Evolutionary conservation across 2,329 filamentous ascomycete species (phyloP), one percentile per base, ranked within the genome.

Genomic region (Ascochyta viciae-villosae): DNA sequence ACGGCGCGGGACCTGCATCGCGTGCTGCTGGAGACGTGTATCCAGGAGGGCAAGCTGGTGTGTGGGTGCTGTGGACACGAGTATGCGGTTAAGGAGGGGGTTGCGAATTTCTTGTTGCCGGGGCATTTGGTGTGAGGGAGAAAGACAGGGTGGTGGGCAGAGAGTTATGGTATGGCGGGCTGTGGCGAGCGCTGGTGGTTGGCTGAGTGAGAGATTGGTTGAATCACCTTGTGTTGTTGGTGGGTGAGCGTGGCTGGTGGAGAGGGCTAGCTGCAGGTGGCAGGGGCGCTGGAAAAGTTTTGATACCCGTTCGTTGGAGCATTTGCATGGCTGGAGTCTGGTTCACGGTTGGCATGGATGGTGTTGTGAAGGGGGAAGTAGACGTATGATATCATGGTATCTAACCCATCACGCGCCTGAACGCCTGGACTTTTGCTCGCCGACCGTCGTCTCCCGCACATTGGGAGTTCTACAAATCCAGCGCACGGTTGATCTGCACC

Each of bases 41-140:
- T 99, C 57, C 84, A 87, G 34, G 90, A 94, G 77, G 95, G 95
- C 3, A 94, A 91, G 77, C 82, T 99, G 62, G 90, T 93, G 5
- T 99, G 95, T 75, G 92, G 86, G 43, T 90, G 90, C 76, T 99
- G 95, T 74, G 91, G 90, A 43, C 94, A 98, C 74, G 91, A 96
- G 80, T 99, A 98, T 77, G 87, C 87, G 56, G 89, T 99, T 61
- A 93, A 95, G 74, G 94, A 99, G 78, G 95, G 95, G 5, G 96
- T 98, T 75, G 92, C 92, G 57, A 98, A 98, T 77, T 99, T 99
- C 71, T 79, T 99, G 73, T 79, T 99, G 65, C 95, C 95, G 12
- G 95, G 90, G 69, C 95, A 99, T 80, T 79, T 99, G 76, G 95
- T 93, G 31, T 85, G 15, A 43, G 44, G 22, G 41, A 23, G 29